Evolutionary conservation across 2,329 filamentous ascomycete genomes (phyloP), one percentile per base, ranked within the genome.

Genomic region (Penicillium sclerotiorum): DNA sequence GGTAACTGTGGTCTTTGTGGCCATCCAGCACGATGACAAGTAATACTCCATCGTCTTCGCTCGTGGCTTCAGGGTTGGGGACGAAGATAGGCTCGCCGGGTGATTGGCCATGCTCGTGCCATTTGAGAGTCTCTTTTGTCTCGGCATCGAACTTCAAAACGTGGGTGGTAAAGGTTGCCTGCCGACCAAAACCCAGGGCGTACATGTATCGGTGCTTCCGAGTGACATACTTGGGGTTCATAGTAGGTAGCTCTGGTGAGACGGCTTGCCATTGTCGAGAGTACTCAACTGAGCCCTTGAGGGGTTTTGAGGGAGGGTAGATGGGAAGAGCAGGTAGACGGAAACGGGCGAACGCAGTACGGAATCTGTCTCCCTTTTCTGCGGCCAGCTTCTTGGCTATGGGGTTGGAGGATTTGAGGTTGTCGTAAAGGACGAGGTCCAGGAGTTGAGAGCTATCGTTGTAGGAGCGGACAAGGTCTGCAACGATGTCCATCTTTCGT

Each of bases 361-460:
- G 38, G 17, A 57, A 15, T 45, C 43, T 35, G 47, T 69, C 68
- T 72, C 78, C 17, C 67, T 72, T 50, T 66, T 63, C 33, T 2
- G 48, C 21, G 3, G 47, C 42, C 20, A 47, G 41, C 8, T 45
- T 35, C 1, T 75, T 72, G 0, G 77, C 77, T 6, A 71, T 73
- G 23, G 82, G 63, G 2, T 75, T 76, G 44, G 82, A 77, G 12
- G 77, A 80, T n/a, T 85, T 71, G 3, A 91, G 65, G 32, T 88
- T 81, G 42, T 88, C 80, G 67, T 90, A 86, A 71, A 90, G 90
- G 53, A 90, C 81, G 7, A 73, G 74, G 22, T 83, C 77, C 30
- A 94, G 73, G 13, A 91, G 75, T 49, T 89, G 84, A 0, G 81
- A 71, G 44, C 81, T 86, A 0, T 82, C 76, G 61, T 87, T 91